Conservation (phyloP, 2,329 filamentous ascomycete species). For the Neofusicoccum kwambonambiense region DNA sequence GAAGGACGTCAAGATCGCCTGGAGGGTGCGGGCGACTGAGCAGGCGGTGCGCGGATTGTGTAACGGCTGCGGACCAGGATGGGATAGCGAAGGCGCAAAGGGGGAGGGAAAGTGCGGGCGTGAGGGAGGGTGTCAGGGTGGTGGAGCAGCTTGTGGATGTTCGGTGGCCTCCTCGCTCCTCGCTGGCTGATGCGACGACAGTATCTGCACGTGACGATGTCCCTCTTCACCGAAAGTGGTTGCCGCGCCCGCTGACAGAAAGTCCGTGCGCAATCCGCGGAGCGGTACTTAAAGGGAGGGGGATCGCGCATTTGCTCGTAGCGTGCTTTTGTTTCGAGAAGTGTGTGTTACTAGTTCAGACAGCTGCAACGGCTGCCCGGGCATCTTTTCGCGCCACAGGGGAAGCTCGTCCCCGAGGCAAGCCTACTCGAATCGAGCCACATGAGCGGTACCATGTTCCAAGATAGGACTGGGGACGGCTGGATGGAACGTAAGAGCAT, state of each 20-base stretch:
- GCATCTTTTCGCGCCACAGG: no score
- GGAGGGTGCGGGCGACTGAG: not conserved
- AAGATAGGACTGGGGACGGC: no score
- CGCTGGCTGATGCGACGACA: conserved; percentile 19
- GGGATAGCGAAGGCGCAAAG: not conserved
- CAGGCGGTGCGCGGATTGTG: not conserved
- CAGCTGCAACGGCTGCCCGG: no score
- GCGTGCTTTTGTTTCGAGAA: no score
- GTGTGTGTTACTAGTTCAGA: no score
- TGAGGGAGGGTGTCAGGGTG: conserved; percentile 21
- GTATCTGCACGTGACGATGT: conserved; percentile 1
- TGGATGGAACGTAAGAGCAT: no score
- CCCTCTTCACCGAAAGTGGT: not conserved
- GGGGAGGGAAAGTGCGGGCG: conserved; percentile 26
- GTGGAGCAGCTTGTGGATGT: conserved; percentile 18
- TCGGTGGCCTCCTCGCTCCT: conserved; percentile 16
- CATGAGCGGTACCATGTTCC: no score
- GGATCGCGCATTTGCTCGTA: no score
- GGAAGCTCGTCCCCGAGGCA: no score
- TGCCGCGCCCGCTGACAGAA: not conserved
- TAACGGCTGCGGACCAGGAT: not conserved
- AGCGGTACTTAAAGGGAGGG: no score
- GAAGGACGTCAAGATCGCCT: conserved; percentile 3
- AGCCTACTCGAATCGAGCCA: no score
- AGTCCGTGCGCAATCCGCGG: no score